A percentile compares a stretch with the other conserved stretches of the same genome.
These are phyloP conservation scores for Dothidotthia symphoricarpi DNA, from an alignment of 2,329 filamentous ascomycete genomes.

Conservation along the genomic window DNA sequence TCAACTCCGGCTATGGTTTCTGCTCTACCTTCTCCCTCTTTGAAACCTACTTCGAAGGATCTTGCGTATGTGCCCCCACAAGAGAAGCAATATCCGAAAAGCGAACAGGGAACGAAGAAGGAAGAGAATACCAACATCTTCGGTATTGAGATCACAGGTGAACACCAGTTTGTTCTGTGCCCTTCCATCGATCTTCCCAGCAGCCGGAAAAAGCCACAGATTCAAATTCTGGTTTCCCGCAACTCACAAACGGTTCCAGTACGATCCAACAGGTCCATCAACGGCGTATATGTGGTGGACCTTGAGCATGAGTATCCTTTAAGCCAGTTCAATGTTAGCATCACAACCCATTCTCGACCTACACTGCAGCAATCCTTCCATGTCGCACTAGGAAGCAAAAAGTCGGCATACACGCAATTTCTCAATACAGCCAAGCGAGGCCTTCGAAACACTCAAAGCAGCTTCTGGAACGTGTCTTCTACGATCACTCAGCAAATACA, in stretches of 20 bases:
- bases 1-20: conserved; percentile 2
- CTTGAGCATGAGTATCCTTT: conserved; percentile 52
- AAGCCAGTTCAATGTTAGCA: conserved; percentile 51
- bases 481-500: conserved; percentile 14
- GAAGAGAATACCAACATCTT: conserved; percentile 44
- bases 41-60: conserved; percentile 11
- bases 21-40: conserved; percentile 1
- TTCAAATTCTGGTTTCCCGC: conserved; percentile 52
- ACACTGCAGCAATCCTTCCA: conserved; percentile 35
- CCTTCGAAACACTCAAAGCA: conserved; percentile 18
- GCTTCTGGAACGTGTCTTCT: conserved; percentile 22
- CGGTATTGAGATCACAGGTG: conserved; percentile 55
- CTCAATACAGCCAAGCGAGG: conserved; percentile 20
- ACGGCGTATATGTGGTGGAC: conserved; percentile 54
- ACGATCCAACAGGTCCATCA: conserved; percentile 50
- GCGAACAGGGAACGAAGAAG: conserved; percentile 12
- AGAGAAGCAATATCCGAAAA: conserved; percentile 5
- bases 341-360: conserved; percentile 42
- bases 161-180: conserved; percentile 54
- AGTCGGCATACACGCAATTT: conserved; percentile 26
- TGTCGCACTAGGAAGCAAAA: conserved; percentile 35
- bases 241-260: conserved; percentile 45
- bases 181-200: conserved; percentile 47
- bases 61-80: conserved; percentile 17
- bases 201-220: conserved; percentile 46